Base-by-base conservation (phyloP, 148 eudicot genomes). In the Chenopodium album region DNA sequence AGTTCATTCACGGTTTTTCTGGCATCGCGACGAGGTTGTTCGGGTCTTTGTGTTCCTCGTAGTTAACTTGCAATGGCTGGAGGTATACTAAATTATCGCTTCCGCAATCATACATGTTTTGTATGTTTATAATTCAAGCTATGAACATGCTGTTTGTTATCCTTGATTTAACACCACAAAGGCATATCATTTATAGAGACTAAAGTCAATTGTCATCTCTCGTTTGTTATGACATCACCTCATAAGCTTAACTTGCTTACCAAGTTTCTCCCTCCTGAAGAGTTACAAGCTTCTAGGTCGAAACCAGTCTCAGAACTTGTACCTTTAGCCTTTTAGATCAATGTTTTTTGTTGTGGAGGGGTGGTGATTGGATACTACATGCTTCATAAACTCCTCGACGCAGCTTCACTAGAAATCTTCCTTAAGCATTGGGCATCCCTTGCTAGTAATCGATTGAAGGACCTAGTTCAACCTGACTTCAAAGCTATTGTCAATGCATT, bases 381-480 rank as follows among this genome's bases (percentile, higher is more conserved):
- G 65, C 73, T 81, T 28, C 83, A 75, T 50, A 75, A 75, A 62
- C 74, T 81, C 11, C 62, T 81, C 2, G 83, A 81, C 4, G 83
- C 46, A 48, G 47, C 74, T 9, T 75, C 78, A 1, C 16, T 75
- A 12, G 73, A 19, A 7, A 68, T 50, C 5, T 81, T 81, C 23
- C 64, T 75, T 2, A 66, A 81, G 54, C 72, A 81, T 34, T 81
- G 83, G 83, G 41, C 78, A 65, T n/a, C 73, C 1, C 4, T 22
- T 0, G 46, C 66, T 31, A 6, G 6, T 3, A 29, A 47, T 0
- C 0, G 22, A 19, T 1, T 4, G 0, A 48, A 26, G n/a, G 8
- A 5, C 41, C 62, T 17, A 3, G 17, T 65, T 17, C 7, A 65
- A 26, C 80, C 73, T 0, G 59, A 78, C 80, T 78, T 66, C 48